Percentiles rank a stretch among this genome's conserved stretches.
phyloP scores from a whole-genome alignment of 257 asterid genomes.

The Salvia hispanica region DNA sequence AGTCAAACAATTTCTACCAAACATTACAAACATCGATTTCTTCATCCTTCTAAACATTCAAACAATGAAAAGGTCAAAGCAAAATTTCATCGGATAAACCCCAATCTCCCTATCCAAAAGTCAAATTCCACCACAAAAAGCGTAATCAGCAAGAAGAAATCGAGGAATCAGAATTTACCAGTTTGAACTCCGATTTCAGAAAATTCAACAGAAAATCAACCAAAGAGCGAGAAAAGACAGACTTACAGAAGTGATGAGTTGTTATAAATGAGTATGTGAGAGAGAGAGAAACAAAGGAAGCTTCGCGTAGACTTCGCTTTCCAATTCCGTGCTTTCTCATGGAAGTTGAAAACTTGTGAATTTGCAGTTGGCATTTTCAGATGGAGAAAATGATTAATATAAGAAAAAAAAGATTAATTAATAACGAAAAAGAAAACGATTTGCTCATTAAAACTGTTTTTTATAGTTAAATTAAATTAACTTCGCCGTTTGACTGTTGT shows the following conservation, averaged over 20 bases:
- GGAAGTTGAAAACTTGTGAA: conserved; percentile 29
- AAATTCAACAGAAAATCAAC: too few species aligned
- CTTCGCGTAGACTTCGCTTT: conserved; percentile 46
- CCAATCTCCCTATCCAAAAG: conserved; percentile 16
- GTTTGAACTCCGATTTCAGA: conserved; percentile 4
- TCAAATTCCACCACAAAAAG: neutral
- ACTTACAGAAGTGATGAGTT: conserved; percentile 38
- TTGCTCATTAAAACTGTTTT: neutral
- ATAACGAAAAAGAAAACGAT: too few species aligned
- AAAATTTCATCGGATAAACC: conserved; percentile 10
- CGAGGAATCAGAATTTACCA: conserved; percentile 29
- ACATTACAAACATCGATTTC: conserved; percentile 17
- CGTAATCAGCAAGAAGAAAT: neutral
- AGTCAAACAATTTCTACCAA: conserved; percentile 14
- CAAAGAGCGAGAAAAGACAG: neutral
- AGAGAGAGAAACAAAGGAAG: conserved; percentile 38
- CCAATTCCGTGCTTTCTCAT: neutral
- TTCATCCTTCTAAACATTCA: conserved; percentile 12
- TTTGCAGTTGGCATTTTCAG: conserved; percentile 32
- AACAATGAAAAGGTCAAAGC: neutral
- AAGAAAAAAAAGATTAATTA: neutral
- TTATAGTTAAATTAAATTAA: neutral
- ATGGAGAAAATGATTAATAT: neutral
- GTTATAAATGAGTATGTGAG: neutral
- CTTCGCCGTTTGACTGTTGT: neutral